Conservation (phyloP, 129 eudicot genomes). For the Saposhnikovia divaricata region DNA sequence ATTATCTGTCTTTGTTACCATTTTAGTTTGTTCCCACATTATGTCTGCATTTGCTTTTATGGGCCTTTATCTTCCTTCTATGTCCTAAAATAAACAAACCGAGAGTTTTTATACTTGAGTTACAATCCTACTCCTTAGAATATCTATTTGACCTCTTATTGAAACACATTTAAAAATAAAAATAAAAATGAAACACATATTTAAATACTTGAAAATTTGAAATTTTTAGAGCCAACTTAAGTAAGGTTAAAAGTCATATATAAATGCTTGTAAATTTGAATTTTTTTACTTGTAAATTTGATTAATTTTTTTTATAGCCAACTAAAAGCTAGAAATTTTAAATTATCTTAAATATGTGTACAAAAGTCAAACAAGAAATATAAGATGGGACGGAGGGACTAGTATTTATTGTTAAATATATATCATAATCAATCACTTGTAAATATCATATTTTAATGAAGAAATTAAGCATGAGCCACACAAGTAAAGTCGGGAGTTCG, state of each 20-base stretch:
- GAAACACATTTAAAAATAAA: no score
- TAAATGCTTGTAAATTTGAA: not conserved
- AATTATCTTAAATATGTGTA: not conserved
- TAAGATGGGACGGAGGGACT: not conserved
- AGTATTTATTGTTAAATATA: not conserved
- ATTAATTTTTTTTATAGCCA: not conserved
- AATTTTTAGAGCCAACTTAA: no score
- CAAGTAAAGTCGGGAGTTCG: not conserved
- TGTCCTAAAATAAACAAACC: no score
- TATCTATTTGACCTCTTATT: not conserved
- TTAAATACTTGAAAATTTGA: not conserved
- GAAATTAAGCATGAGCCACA: not conserved
- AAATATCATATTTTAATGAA: not conserved
- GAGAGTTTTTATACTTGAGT: not conserved
- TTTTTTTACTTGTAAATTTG: no score
- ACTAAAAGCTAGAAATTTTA: no score
- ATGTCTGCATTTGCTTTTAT: no score
- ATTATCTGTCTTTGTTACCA: not conserved
- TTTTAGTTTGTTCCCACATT: not conserved
- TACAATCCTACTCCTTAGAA: not conserved
- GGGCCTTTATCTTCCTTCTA: not conserved
- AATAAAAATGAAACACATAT: no score
- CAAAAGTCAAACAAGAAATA: not conserved
- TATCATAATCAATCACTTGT: not conserved
- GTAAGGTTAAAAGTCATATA: no score